These are phyloP conservation scores for Sporothrix brasiliensis DNA, from an alignment of 2,329 filamentous ascomycete species.

Conservation along the genomic window DNA sequence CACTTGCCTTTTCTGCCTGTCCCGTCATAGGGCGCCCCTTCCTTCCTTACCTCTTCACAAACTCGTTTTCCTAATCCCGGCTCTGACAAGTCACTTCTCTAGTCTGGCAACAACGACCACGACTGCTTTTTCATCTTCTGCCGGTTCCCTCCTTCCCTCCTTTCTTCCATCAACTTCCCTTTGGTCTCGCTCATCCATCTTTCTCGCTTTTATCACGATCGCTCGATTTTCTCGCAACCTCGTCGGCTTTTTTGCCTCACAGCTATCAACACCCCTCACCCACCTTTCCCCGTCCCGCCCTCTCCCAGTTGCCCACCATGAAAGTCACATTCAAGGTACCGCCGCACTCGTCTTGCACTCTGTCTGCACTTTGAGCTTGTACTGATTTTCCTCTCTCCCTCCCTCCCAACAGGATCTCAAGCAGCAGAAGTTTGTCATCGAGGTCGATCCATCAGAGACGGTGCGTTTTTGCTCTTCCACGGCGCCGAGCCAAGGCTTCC, in stretches of 20 bases:
- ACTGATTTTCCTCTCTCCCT: slow-evolving; percentile 32
- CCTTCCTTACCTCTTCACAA: slow-evolving; percentile 13
- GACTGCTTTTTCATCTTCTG: slow-evolving; percentile 8
- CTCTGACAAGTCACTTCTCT: slow-evolving; percentile 3
- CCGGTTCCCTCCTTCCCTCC: slow-evolving; percentile 1
- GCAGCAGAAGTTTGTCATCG: slow-evolving; percentile 97
- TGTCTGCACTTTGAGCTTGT: not conserved
- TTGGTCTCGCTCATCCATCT: not conserved
- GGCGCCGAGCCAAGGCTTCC: not conserved
- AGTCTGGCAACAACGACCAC: slow-evolving; percentile 11
- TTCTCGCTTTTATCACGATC: slow-evolving; percentile 22
- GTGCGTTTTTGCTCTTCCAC: slow-evolving; percentile 57
- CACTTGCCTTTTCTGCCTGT: slow-evolving; percentile 23
- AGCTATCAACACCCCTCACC: slow-evolving; percentile 23
- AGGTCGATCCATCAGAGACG: slow-evolving; percentile 88
- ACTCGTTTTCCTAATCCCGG: not conserved
- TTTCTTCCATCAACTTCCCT: not conserved
- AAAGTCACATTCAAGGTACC: slow-evolving; percentile 69
- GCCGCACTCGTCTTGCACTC: slow-evolving; percentile 19
- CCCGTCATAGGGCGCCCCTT: slow-evolving; percentile 6
- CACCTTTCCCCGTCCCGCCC: not conserved
- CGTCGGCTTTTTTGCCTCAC: not conserved
- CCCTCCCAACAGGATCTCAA: slow-evolving; percentile 79
- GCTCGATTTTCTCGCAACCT: not conserved
- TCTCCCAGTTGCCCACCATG: slow-evolving; percentile 54